Percentiles rank a stretch among this genome's conserved stretches.
phyloP scores from a whole-genome alignment of 305 asterid species.

The Solanum hybrid region DNA sequence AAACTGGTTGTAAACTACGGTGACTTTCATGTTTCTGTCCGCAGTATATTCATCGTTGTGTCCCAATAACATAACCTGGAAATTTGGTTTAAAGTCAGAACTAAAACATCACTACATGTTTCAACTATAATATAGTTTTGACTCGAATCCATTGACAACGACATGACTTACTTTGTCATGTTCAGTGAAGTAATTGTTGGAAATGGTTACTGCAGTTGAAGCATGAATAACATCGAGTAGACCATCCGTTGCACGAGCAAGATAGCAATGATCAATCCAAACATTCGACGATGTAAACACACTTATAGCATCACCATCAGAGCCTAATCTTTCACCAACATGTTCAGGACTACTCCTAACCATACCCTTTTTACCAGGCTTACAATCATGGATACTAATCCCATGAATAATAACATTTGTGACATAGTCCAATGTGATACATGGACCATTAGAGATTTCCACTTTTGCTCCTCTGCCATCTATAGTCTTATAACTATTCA shows the following conservation, averaged over 20 bases:
- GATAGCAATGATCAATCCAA: constrained; percentile 59
- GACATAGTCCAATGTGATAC: constrained; percentile 39
- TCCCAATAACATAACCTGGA: constrained; percentile 61
- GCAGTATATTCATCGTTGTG: constrained; percentile 41
- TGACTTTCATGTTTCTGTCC: constrained; percentile 51
- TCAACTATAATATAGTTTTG: neutral
- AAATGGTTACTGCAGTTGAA: constrained; percentile 37
- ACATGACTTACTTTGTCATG: constrained; percentile 42
- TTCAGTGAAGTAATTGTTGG: constrained; percentile 49
- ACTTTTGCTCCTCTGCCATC: constrained; percentile 56
- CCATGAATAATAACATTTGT: constrained; percentile 50
- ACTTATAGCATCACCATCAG: constrained; percentile 51
- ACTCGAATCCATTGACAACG: neutral
- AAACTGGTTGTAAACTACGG: constrained; percentile 55
- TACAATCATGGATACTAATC: constrained; percentile 52
- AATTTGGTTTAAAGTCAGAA: neutral
- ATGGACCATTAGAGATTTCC: constrained; percentile 47
- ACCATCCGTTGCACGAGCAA: constrained; percentile 47
- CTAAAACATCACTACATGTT: neutral
- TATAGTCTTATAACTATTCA: constrained; percentile 48
- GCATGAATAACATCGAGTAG: constrained; percentile 46
- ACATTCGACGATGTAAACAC: constrained; percentile 28
- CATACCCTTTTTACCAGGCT: constrained; percentile 40
- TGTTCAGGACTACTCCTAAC: constrained; percentile 38
- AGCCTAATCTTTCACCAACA: constrained; percentile 34